A percentile compares a stretch with the other conserved stretches of the same genome.
phyloP scores from a whole-genome alignment of 306 rosid genomes.

The Trichosanthes truncata region DNA sequence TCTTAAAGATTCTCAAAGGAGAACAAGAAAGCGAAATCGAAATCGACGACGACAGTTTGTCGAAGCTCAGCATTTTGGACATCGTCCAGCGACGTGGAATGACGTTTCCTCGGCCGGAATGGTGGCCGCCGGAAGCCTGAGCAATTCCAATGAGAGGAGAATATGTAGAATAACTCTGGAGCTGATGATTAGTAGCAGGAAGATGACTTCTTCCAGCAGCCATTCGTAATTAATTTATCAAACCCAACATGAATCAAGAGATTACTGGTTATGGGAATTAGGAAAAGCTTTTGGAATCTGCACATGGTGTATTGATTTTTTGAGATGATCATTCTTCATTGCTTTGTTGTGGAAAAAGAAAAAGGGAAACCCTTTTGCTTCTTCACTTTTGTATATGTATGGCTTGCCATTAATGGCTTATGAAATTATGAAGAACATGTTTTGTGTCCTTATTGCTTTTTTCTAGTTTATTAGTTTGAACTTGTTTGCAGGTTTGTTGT shows the following conservation, averaged over 20 bases:
- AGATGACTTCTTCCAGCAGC: not conserved
- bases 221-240: not conserved
- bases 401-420: not conserved
- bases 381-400: not conserved
- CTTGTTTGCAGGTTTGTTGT: not conserved
- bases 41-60: not conserved
- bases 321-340: not conserved
- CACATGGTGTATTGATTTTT: not conserved
- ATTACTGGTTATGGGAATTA: not conserved
- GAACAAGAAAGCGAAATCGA: not conserved
- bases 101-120: constrained; percentile 6
- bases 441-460: not conserved
- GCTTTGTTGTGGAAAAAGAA: not conserved
- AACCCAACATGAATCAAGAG: not conserved
- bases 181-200: not conserved
- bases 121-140: constrained; percentile 6
- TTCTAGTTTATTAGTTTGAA: not conserved
- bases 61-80: not conserved
- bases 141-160: not conserved
- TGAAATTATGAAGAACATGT: not conserved
- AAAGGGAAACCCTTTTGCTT: not conserved
- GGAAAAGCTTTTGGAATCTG: not conserved
- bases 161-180: not conserved
- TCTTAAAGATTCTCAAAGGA: constrained; percentile 1
- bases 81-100: not conserved